Evolutionary conservation across 305 asterid genomes (phyloP).

Genomic region (Rubia peregrina): DNA sequence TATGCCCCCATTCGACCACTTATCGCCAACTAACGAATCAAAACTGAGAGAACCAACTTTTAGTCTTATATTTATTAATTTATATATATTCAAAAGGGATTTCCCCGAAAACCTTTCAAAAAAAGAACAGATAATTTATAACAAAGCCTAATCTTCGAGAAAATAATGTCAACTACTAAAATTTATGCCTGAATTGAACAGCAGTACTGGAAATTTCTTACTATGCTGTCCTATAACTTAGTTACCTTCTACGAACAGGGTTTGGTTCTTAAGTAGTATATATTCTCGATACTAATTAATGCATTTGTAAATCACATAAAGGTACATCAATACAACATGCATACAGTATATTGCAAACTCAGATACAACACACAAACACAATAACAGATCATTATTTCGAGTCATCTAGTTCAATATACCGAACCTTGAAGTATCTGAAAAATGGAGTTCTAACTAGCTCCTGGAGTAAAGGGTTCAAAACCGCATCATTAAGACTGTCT

Average conservation of each 20-base stretch:
- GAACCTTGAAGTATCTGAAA: not conserved
- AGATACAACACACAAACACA: not conserved
- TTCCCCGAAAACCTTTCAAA: not conserved
- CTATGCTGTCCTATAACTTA: not conserved
- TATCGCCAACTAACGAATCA: not conserved
- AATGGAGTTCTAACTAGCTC: not conserved
- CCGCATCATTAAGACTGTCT: not conserved
- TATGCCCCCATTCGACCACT: not conserved
- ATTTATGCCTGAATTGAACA: not conserved
- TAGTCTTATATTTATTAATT: slow-evolving; percentile 25
- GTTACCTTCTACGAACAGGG: not conserved
- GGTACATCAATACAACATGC: not conserved
- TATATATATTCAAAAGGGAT: not conserved
- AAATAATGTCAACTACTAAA: not conserved
- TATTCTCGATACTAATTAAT: not conserved
- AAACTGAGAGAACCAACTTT: not conserved
- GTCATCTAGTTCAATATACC: not conserved
- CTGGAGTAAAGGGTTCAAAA: not conserved
- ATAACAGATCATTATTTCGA: not conserved
- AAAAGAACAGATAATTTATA: too few relatives aligned
- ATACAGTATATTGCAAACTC: not conserved
- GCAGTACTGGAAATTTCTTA: not conserved
- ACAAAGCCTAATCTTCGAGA: not conserved
- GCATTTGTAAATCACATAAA: not conserved
- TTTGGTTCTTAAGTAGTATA: not conserved